These are phyloP conservation scores for Apophysomyces trapeziformis DNA, from an alignment of 371 early-diverging fungal genomes.

Conservation along the genomic window DNA sequence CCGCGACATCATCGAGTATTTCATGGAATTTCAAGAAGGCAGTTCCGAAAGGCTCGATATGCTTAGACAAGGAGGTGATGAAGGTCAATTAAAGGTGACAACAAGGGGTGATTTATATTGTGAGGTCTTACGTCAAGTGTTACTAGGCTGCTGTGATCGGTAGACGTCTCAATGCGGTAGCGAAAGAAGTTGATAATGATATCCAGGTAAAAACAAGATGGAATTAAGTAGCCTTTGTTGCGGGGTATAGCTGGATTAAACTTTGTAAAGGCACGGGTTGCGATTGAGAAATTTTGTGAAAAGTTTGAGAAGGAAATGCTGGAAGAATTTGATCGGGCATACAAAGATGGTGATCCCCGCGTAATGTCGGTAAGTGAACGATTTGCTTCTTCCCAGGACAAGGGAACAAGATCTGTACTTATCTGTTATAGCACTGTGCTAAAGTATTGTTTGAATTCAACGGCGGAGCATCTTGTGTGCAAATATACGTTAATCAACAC, in stretches of 20 bases:
- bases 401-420: not conserved
- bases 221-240: too few species aligned
- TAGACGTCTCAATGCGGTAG: constrained; percentile 83
- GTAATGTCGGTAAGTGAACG: constrained; percentile 63
- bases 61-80: constrained; percentile 74
- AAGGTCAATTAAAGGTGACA: constrained; percentile 83
- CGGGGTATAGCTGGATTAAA: too few species aligned
- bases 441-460: constrained; percentile 91
- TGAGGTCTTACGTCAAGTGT: constrained; percentile 2
- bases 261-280: constrained; percentile 60
- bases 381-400: not conserved
- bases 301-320: constrained; percentile 88
- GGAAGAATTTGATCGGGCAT: constrained; percentile 86
- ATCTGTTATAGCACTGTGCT: constrained; percentile 71
- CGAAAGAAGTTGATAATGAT: constrained; percentile 87
- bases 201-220: constrained; percentile 56
- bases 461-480: constrained; percentile 93
- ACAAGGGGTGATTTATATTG: not conserved
- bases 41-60: constrained; percentile 74
- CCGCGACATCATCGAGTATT: constrained; percentile 88
- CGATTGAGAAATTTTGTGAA: constrained; percentile 93
- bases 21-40: constrained; percentile 86
- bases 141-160: constrained; percentile 83
- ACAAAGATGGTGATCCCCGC: constrained; percentile 67
- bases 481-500: constrained; percentile 95